These are phyloP conservation scores for Xylariaceae sp. DNA, from an alignment of 2,329 filamentous ascomycete genomes.

Conservation along the genomic window DNA sequence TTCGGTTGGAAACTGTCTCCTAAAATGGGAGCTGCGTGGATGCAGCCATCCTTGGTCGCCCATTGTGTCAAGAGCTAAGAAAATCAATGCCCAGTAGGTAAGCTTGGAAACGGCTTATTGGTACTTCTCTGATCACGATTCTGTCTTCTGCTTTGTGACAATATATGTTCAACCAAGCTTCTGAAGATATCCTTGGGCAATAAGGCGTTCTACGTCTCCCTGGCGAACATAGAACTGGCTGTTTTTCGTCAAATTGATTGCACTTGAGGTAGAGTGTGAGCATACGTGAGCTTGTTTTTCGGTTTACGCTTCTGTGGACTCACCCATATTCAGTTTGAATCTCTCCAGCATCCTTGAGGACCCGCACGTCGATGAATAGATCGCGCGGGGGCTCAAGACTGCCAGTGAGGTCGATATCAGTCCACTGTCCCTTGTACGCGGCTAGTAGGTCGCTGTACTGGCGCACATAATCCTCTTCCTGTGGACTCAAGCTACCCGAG, in stretches of 20 bases:
- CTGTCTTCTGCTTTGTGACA: too few species aligned
- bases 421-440: constrained; percentile 98
- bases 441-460: constrained; percentile 89
- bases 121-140: too few species aligned
- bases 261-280: constrained; percentile 50
- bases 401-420: constrained; percentile 92
- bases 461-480: constrained; percentile 94
- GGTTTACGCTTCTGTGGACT: constrained; percentile 29
- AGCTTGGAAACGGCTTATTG: too few species aligned
- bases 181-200: constrained; percentile 91
- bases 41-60: too few species aligned
- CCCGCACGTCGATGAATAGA: constrained; percentile 93
- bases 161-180: constrained; percentile 68
- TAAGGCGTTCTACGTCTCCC: constrained; percentile 90
- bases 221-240: constrained; percentile 97
- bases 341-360: constrained; percentile 94
- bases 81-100: too few species aligned
- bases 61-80: too few species aligned
- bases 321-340: constrained; percentile 99
- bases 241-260: constrained; percentile 95
- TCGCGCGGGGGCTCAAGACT: constrained; percentile 92
- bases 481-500: constrained; percentile 81
- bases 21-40: too few species aligned
- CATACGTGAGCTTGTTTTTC: constrained; percentile 5
- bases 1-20: too few species aligned